These are phyloP conservation scores for Candida boleticola DNA, from an alignment of 805 yeast species.

Conservation along the genomic window DNA sequence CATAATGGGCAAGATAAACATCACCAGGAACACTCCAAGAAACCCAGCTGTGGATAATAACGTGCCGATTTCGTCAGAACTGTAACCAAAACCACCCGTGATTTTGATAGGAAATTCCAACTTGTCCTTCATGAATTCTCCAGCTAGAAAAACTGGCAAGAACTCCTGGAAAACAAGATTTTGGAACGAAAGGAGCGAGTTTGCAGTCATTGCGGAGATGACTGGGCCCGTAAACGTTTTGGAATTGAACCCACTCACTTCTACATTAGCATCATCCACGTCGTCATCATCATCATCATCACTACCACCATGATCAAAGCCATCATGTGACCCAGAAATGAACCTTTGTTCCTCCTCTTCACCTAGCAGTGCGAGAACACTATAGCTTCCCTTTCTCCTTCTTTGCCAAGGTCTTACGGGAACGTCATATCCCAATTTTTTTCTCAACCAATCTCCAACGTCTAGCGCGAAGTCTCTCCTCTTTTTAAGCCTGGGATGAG, in stretches of 20 bases:
- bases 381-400: not conserved
- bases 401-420: constrained; percentile 23
- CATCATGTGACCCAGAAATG: not conserved
- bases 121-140: constrained; percentile 17
- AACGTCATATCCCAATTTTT: constrained; percentile 16
- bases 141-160: constrained; percentile 54
- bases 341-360: not conserved
- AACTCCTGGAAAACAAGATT: constrained; percentile 52
- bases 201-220: constrained; percentile 28
- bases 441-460: constrained; percentile 36
- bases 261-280: constrained; percentile 1
- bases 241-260: constrained; percentile 14
- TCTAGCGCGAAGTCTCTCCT: constrained; percentile 45
- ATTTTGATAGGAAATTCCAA: constrained; percentile 48
- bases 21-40: constrained; percentile 48
- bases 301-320: not conserved
- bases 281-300: not conserved
- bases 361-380: not conserved
- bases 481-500: constrained; percentile 39
- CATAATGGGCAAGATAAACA: constrained; percentile 50
- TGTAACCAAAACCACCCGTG: constrained; percentile 53
- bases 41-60: constrained; percentile 52
- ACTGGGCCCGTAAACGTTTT: constrained; percentile 28
- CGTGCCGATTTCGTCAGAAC: constrained; percentile 46
- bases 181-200: constrained; percentile 46